Conservation (phyloP, 78 protist species). For the Creolimax fragrantissima region DNA sequence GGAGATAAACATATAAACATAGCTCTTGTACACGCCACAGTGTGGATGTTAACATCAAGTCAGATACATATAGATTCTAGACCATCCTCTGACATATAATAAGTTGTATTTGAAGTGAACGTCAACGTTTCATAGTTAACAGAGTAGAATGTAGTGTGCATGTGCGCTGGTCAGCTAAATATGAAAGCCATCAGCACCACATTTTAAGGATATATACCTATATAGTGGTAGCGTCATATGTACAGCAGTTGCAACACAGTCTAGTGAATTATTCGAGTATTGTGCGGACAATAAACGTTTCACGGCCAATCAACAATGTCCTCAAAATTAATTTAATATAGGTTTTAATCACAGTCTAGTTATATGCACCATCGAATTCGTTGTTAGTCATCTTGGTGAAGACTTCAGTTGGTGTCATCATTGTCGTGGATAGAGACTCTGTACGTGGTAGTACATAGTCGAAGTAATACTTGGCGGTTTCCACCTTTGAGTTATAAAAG, state of each 20-base stretch:
- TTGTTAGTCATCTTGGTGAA: not conserved
- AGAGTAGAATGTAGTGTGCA: not conserved
- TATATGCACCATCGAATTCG: not conserved
- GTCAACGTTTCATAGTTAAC: not conserved
- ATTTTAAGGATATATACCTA: not conserved
- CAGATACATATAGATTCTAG: too few species aligned
- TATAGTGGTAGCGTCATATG: not conserved
- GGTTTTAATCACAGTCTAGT: not conserved
- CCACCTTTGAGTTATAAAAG: slow-evolving; percentile 7
- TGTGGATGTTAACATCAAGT: too few species aligned
- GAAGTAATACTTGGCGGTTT: slow-evolving; percentile 9
- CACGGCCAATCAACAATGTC: not conserved
- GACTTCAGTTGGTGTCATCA: not conserved
- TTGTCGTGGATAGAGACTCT: not conserved
- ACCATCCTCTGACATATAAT: not conserved
- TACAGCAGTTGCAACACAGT: not conserved
- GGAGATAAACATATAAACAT: too few species aligned
- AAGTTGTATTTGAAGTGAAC: not conserved
- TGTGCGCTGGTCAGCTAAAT: not conserved
- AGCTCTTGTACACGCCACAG: too few species aligned
- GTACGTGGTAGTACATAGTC: not conserved
- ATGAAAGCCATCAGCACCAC: not conserved
- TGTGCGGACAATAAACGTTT: not conserved
- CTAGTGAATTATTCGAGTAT: not conserved
- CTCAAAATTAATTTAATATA: not conserved